phyloP scores from a whole-genome alignment of 805 yeast genomes.

The Lachancea thermotolerans region DNA sequence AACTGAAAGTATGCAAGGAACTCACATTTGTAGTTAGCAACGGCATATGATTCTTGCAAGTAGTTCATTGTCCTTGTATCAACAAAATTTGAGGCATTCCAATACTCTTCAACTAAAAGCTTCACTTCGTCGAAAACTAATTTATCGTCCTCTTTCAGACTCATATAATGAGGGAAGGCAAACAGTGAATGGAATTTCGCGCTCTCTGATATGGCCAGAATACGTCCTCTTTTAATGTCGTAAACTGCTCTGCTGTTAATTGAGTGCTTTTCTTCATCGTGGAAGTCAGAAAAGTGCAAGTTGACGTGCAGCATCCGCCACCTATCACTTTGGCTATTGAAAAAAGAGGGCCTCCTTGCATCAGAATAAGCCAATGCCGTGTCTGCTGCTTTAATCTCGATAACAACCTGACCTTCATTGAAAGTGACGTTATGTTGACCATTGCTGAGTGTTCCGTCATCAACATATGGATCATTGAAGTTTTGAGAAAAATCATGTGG shows the following conservation, averaged over 20 bases:
- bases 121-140: conserved; percentile 40
- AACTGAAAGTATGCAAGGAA: conserved; percentile 61
- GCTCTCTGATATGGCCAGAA: conserved; percentile 51
- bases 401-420: conserved; percentile 20
- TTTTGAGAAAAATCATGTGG: conserved; percentile 25
- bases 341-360: conserved; percentile 16
- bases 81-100: conserved; percentile 38
- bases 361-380: conserved; percentile 14
- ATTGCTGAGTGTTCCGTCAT: conserved; percentile 17
- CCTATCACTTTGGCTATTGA: conserved; percentile 33
- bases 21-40: conserved; percentile 52
- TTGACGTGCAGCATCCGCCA: conserved; percentile 35
- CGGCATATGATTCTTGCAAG: conserved; percentile 27
- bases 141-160: conserved; percentile 36
- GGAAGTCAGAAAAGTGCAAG: conserved; percentile 35
- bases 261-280: conserved; percentile 44
- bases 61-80: conserved; percentile 43
- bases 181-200: conserved; percentile 59
- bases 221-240: conserved; percentile 58
- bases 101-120: conserved; percentile 37
- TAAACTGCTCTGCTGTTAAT: conserved; percentile 55
- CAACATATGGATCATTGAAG: conserved; percentile 20
- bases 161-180: conserved; percentile 49
- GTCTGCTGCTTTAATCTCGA: conserved; percentile 29
- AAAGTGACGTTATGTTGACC: conserved; percentile 28